Evolutionary conservation across 345 rosid genomes (phyloP).

Genomic region (Zanthoxylum bungeanum): DNA sequence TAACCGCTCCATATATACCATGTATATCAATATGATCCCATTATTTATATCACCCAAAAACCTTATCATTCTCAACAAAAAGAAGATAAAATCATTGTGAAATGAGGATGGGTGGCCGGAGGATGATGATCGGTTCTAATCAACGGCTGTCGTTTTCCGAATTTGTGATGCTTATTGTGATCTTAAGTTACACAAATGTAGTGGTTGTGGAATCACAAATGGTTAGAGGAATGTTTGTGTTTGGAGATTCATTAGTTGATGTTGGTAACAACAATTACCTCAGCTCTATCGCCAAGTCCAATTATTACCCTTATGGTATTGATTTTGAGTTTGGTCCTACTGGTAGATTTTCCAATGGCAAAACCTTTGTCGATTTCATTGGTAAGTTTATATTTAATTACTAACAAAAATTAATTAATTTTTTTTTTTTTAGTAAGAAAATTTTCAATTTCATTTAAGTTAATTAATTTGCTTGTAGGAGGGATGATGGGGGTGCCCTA

Average conservation of each 20-base stretch:
- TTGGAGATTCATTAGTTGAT: constrained; percentile 85
- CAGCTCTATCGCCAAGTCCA: constrained; percentile 55
- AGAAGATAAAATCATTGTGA: too few species aligned
- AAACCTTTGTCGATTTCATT: constrained; percentile 60
- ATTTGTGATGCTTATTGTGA: too few species aligned
- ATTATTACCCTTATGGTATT: constrained; percentile 79
- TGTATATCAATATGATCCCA: too few species aligned
- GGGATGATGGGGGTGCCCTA: constrained; percentile 55
- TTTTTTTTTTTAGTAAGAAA: background rate
- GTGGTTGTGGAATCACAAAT: too few species aligned
- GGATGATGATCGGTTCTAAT: too few species aligned
- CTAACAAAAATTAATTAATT: background rate
- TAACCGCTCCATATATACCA: too few species aligned
- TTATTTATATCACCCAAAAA: too few species aligned
- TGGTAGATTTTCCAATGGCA: constrained; percentile 77
- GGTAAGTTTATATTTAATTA: constrained; percentile 31
- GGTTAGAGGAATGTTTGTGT: constrained; percentile 77
- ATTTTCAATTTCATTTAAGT: background rate
- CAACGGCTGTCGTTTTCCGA: too few species aligned
- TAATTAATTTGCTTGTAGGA: constrained; percentile 35
- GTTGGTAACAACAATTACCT: constrained; percentile 81
- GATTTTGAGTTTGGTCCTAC: constrained; percentile 70
- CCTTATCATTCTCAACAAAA: too few species aligned
- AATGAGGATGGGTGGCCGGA: too few species aligned
- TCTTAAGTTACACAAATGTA: too few species aligned